Percentiles rank a stretch among this genome's conserved stretches.
Evolutionary conservation across 495 filamentous ascomycete species (phyloP).

Genomic region (Penicillium pancosmium): DNA sequence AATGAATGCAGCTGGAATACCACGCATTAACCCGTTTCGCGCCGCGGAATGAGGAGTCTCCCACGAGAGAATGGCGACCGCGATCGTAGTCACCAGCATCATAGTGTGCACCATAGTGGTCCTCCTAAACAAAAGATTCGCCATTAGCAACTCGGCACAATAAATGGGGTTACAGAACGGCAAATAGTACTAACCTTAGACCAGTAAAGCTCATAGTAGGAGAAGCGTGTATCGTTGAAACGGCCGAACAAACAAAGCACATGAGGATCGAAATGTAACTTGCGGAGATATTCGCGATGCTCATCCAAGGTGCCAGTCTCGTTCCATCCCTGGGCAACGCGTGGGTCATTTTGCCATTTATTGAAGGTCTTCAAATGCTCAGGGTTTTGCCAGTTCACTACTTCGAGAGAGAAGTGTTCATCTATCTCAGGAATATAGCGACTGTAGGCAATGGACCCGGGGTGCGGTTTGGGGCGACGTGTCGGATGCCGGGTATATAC

Average conservation of each 20-base stretch:
- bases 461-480: conserved; percentile 60
- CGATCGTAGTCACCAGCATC: conserved; percentile 64
- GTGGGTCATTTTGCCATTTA: conserved; percentile 70
- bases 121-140: conserved; percentile 50
- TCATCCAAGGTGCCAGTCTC: conserved; percentile 65
- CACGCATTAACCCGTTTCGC: conserved; percentile 68
- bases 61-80: conserved; percentile 69
- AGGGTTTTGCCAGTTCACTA: conserved; percentile 55
- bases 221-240: conserved; percentile 63
- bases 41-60: conserved; percentile 63
- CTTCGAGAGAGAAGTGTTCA: conserved; percentile 67
- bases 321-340: conserved; percentile 70
- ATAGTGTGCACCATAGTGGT: conserved; percentile 68
- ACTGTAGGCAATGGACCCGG: conserved; percentile 65
- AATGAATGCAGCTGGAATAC: conserved; percentile 71
- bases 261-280: conserved; percentile 63
- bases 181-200: conserved; percentile 52
- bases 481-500: conserved; percentile 60
- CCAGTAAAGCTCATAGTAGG: conserved; percentile 75
- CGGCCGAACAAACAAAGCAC: conserved; percentile 62
- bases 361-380: conserved; percentile 64
- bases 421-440: conserved; percentile 68
- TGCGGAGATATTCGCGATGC: conserved; percentile 62
- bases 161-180: not conserved
- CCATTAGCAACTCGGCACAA: not conserved